Base-by-base conservation (phyloP, 768 basidiomycete genomes). In the Rhodotorula kratochvilovae region DNA sequence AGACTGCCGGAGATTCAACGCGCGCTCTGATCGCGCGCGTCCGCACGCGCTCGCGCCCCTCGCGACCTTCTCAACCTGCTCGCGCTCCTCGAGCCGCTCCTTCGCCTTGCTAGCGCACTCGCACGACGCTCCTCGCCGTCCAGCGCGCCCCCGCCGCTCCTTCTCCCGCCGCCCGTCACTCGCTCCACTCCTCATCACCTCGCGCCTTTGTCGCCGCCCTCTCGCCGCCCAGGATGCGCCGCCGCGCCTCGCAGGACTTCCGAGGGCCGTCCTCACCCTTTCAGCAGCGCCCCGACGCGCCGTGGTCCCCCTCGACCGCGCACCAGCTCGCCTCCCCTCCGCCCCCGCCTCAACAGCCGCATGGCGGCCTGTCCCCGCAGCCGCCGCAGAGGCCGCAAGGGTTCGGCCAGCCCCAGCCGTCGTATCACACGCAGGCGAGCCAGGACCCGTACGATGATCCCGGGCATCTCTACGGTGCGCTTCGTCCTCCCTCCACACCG, bases 401-500 rank as follows among this genome's bases (percentile, higher is more conserved):
- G 23, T 27, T 48, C 23, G 29, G 48, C 33, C 1, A 53, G 35
- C 51, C 36, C 27, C 62, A 63, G 29, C 51, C 62, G 50, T 29
- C 27, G 19, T 63, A 63, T 50, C 62, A 54, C 39, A 42, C 50
- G 19, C 62, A 63, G 27, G 15, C 7, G 2, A 13, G 29, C 12
- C 46, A 35, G 16, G 62, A 63, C 16, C 62, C 62, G 27, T 63
- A 63, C 39, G 36, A 12, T 2, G 51, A 63, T 3, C n/a, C 39
- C 11, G 39, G 29, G 11, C 56, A 53, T 19, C 63, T 70, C 6
- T 70, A 70, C 53, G 39, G 39, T 39, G 39, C 39, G 39, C 39
- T 7, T 39, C 13, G 39, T 39, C 39, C 39, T 13, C 39, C 39
- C 39, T 39, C 39, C 39, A n/a, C 39, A 39, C 39, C 8, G 8